Evolutionary conservation across 2,329 filamentous ascomycete species (phyloP).

Genomic region (Xylaria sp.): DNA sequence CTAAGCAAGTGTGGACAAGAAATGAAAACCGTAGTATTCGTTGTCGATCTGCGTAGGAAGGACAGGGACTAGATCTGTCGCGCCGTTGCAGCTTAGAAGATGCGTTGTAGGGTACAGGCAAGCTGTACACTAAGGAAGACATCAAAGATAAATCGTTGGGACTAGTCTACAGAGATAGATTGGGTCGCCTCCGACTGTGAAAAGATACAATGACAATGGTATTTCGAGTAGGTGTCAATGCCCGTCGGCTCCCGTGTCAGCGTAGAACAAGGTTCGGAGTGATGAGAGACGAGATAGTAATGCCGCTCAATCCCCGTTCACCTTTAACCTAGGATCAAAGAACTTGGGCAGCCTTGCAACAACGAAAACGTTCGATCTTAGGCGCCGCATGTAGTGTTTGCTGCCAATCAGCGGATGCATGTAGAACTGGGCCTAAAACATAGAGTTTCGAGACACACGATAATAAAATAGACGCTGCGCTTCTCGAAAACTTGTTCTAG

Average conservation of each 20-base stretch:
- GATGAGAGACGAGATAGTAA: background rate
- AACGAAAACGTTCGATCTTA: constrained; percentile 3
- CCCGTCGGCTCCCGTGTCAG: background rate
- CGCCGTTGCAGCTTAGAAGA: background rate
- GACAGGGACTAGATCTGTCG: background rate
- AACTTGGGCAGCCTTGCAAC: background rate
- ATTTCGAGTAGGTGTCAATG: background rate
- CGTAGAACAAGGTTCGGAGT: background rate
- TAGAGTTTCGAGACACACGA: background rate
- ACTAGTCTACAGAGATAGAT: background rate
- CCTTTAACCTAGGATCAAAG: constrained; percentile 6
- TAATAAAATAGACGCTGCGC: constrained; percentile 29
- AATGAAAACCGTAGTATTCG: background rate
- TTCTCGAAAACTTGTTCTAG: constrained; percentile 36
- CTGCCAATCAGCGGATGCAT: constrained; percentile 10
- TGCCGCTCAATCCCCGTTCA: background rate
- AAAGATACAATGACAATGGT: background rate
- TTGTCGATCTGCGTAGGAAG: background rate
- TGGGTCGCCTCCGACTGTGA: background rate
- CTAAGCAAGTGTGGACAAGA: background rate
- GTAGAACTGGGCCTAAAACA: background rate
- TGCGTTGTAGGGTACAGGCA: background rate
- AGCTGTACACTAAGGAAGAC: background rate
- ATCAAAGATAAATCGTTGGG: background rate
- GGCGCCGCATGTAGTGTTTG: background rate